A percentile compares a stretch with the other conserved stretches of the same genome.
Evolutionary conservation across 2,329 filamentous ascomycete species (phyloP).

Genomic region (Neurospora crassa): DNA sequence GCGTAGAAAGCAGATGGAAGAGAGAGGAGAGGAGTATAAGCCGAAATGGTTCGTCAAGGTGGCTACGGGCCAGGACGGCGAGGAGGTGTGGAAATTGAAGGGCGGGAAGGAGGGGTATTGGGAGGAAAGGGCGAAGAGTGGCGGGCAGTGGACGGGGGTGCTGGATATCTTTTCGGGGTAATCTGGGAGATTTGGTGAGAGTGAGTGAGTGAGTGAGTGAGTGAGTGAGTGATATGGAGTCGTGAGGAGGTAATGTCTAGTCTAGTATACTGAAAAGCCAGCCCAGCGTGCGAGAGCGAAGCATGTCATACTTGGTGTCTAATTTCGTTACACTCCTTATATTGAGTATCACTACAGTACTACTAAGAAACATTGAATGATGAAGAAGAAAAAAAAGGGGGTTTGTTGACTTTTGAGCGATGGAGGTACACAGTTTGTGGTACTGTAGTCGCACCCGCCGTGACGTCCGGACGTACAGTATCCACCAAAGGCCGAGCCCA

Average conservation of each 20-base stretch:
- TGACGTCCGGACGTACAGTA: neutral
- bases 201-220: too few species aligned
- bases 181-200: neutral
- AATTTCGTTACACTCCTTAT: neutral
- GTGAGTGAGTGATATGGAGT: neutral
- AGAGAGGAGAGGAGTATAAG: slow-evolving; percentile 58
- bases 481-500: neutral
- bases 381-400: too few species aligned
- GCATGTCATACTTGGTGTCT: neutral
- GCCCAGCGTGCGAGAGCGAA: neutral
- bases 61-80: slow-evolving; percentile 45
- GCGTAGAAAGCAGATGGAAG: slow-evolving; percentile 67
- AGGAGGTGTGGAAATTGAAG: slow-evolving; percentile 68
- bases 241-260: neutral
- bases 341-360: neutral
- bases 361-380: too few species aligned
- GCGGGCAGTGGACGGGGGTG: slow-evolving; percentile 46
- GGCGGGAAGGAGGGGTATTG: slow-evolving; percentile 83
- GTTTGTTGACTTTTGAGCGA: neutral
- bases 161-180: slow-evolving; percentile 37
- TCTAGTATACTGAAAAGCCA: neutral
- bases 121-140: slow-evolving; percentile 66
- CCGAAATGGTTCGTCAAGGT: slow-evolving; percentile 80
- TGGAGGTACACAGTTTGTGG: neutral
- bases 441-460: neutral